Base-by-base conservation (phyloP, 495 filamentous ascomycete species). In the Annulohypoxylon stygium region DNA sequence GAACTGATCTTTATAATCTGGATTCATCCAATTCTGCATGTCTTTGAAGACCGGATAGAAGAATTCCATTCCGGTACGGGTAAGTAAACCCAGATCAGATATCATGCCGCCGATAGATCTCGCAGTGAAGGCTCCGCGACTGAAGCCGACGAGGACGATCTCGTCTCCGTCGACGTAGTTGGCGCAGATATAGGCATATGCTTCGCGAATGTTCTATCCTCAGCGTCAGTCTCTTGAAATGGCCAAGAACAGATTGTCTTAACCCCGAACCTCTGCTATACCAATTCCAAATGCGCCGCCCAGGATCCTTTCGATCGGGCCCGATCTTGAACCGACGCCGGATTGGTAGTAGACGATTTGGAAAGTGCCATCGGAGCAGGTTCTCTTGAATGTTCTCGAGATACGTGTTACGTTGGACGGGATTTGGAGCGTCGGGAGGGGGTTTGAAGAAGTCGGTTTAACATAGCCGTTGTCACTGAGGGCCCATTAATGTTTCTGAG, bases 121-220 rank as follows among this genome's bases (percentile, higher is more conserved):
- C 1, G 89, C 90, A 0, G 91, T 93, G 72, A 90, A 93, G n/a
- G 91, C 90, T 8, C 91, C 90, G 2, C 91, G 85, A 26, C 90
- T 92, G 80, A 93, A 93, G 8, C 91, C 91, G 25, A 92, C 68
- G 25, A 93, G 82, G 61, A 92, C 83, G 48, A 93, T 92, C 69
- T 93, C 90, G 73, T 93, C 91, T 10, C 88, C 87, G 20, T 87
- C 85, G 33, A 85, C 79, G 69, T 89, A 92, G 80, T 93, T 93
- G 48, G 88, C 87, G 23, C 86, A 86, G 14, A 93, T 76, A 72
- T 92, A 93, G 5, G 86, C 83, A 76, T 93, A 93, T 0, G 86
- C 88, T 72, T 90, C 88, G 23, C 89, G 83, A 51, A 93, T 87
- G 71, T 91, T 88, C 79, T 90, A 63, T 39, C 1, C 1, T 26